phyloP scores from a whole-genome alignment of 495 filamentous ascomycete genomes.

The Xylaria telfairii region DNA sequence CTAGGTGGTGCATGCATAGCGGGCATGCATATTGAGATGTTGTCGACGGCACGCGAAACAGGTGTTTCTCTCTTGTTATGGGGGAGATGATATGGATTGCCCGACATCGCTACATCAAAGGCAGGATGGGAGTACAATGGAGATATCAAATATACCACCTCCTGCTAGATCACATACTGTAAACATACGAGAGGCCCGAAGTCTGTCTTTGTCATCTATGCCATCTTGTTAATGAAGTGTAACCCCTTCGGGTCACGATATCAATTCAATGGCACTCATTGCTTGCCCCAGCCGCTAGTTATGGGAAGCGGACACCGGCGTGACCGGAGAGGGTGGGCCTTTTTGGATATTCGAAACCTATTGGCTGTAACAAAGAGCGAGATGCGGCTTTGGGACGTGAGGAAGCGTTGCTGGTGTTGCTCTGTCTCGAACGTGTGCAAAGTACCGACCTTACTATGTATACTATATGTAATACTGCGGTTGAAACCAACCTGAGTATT shows the following conservation, averaged over 20 bases:
- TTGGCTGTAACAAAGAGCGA: neutral
- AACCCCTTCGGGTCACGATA: neutral
- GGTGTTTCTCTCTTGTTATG: neutral
- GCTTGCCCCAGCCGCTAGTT: conserved; percentile 7
- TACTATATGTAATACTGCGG: neutral
- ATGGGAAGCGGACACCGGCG: neutral
- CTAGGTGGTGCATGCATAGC: conserved; percentile 12
- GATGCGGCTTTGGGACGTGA: neutral
- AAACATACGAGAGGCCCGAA: neutral
- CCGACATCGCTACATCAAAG: neutral
- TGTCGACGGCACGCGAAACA: neutral
- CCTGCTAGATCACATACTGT: no score
- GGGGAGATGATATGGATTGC: neutral
- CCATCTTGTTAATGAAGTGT: neutral
- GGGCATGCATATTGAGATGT: neutral
- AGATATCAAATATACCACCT: neutral
- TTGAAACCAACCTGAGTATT: neutral
- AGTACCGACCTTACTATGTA: no score
- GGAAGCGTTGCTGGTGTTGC: neutral
- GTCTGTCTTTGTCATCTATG: neutral
- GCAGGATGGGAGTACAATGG: neutral
- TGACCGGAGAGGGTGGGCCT: conserved; percentile 6
- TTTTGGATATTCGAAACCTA: neutral
- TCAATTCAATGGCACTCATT: conserved; percentile 3
- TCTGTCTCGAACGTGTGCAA: neutral